Evolutionary conservation across 345 rosid species (phyloP).

Genomic region (Hibiscus mutabilis): DNA sequence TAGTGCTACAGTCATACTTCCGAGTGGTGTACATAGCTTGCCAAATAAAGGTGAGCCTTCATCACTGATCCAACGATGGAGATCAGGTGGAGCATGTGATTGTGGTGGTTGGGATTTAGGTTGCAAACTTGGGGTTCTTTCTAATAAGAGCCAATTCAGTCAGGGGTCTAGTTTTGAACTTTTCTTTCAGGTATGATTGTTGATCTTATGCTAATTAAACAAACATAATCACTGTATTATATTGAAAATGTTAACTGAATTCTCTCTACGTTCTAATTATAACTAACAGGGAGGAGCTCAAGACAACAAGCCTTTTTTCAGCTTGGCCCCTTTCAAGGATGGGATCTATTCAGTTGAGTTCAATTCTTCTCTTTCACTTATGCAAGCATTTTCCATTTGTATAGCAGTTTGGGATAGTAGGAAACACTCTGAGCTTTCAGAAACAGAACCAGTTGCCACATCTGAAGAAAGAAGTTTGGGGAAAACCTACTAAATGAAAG

Average conservation of each 20-base stretch:
- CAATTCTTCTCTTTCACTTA: slow-evolving; percentile 49
- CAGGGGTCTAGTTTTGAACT: slow-evolving; percentile 38
- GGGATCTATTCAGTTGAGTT: slow-evolving; percentile 79
- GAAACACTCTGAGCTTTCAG: slow-evolving; percentile 24
- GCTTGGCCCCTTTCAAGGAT: slow-evolving; percentile 62
- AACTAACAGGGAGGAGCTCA: slow-evolving; percentile 50
- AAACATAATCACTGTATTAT: not conserved
- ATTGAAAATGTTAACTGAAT: not conserved
- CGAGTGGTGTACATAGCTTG: slow-evolving; percentile 73
- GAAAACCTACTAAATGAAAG: slow-evolving; percentile 24
- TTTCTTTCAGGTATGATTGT: slow-evolving; percentile 44
- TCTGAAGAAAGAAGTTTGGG: slow-evolving; percentile 23
- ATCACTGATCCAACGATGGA: slow-evolving; percentile 83
- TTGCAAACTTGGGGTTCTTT: slow-evolving; percentile 68
- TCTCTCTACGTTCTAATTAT: slow-evolving; percentile 11
- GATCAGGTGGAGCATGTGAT: slow-evolving; percentile 87
- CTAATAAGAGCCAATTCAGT: slow-evolving; percentile 29
- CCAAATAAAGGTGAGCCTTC: slow-evolving; percentile 87
- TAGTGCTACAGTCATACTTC: slow-evolving; percentile 65
- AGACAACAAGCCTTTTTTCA: slow-evolving; percentile 50
- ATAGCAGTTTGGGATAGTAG: slow-evolving; percentile 63
- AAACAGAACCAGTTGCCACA: slow-evolving; percentile 9
- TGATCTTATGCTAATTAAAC: not conserved
- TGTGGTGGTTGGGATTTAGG: slow-evolving; percentile 99
- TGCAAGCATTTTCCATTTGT: slow-evolving; percentile 85